These are phyloP conservation scores for Didymosphaeria variabile DNA, from an alignment of 2,329 filamentous ascomycete genomes.

Conservation along the genomic window DNA sequence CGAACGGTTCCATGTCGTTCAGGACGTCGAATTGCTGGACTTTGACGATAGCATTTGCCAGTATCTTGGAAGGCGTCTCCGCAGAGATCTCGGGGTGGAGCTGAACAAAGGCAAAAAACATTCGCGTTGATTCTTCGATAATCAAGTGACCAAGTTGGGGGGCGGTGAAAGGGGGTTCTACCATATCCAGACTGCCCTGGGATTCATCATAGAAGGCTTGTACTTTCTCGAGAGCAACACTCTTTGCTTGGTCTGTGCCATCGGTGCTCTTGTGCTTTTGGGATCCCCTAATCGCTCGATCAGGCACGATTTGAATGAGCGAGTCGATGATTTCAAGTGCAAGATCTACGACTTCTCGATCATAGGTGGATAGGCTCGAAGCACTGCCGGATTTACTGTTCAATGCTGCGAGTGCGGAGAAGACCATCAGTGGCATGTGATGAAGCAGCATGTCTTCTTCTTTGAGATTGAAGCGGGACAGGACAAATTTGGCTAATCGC, in stretches of 20 bases:
- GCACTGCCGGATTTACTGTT: slow-evolving; percentile 40
- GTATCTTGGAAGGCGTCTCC: slow-evolving; percentile 43
- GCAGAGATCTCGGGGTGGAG: slow-evolving; percentile 22
- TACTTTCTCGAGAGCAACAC: slow-evolving; percentile 31
- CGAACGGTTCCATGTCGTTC: slow-evolving; percentile 37
- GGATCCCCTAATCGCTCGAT: slow-evolving; percentile 38
- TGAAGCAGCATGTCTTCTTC: slow-evolving; percentile 95
- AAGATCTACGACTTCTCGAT: slow-evolving; percentile 31
- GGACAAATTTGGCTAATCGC: slow-evolving; percentile 79
- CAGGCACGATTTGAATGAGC: slow-evolving; percentile 49
- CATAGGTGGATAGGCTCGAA: slow-evolving; percentile 13
- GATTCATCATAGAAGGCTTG: slow-evolving; percentile 46
- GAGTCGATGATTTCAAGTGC: slow-evolving; percentile 50
- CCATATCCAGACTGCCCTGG: slow-evolving; percentile 46
- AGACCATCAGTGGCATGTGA: slow-evolving; percentile 79
- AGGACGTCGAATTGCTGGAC: slow-evolving; percentile 34
- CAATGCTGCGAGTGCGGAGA: slow-evolving; percentile 67
- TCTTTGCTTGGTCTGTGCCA: slow-evolving; percentile 18
- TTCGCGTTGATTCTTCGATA: slow-evolving; percentile 40
- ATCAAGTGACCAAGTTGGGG: slow-evolving; percentile 38
- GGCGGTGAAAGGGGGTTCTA: slow-evolving; percentile 39
- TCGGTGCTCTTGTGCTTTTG: slow-evolving; percentile 15
- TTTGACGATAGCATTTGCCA: slow-evolving; percentile 47
- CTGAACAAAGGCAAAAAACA: slow-evolving; percentile 37
- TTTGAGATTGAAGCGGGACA: slow-evolving; percentile 87